A percentile compares a stretch with the other conserved stretches of the same genome.
Evolutionary conservation across 805 yeast species (phyloP).

Genomic region (Ogataea nakhonphanomensis): DNA sequence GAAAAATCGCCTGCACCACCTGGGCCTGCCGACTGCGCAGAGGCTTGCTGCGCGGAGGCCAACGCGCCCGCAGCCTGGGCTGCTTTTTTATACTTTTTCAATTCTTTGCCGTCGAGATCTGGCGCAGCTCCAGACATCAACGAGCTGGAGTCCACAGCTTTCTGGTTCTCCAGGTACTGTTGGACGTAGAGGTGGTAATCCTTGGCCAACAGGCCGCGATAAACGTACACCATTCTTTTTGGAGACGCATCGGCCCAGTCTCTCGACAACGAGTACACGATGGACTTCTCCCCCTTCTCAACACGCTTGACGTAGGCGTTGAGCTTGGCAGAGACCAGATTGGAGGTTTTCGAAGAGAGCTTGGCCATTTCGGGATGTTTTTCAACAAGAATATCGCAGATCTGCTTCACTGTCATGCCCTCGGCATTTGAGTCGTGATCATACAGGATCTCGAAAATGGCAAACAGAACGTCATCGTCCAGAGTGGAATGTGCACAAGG

Average conservation of each 20-base stretch:
- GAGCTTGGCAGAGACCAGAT: conserved; percentile 75
- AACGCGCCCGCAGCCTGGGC: conserved; percentile 14
- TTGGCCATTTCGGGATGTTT: conserved; percentile 84
- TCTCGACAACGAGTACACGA: conserved; percentile 72
- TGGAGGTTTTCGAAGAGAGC: conserved; percentile 74
- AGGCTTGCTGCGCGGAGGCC: conserved; percentile 14
- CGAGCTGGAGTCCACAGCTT: conserved; percentile 28
- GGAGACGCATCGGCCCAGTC: conserved; percentile 93
- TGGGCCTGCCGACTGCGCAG: conserved; percentile 14
- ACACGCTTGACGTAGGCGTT: conserved; percentile 84
- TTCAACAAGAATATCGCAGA: conserved; percentile 71
- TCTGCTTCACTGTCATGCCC: conserved; percentile 89
- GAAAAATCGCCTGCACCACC: conserved; percentile 12
- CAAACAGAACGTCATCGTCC: conserved; percentile 73
- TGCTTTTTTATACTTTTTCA: conserved; percentile 18
- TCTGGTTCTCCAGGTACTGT: conserved; percentile 55
- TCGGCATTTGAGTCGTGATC: conserved; percentile 65
- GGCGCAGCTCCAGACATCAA: conserved; percentile 5
- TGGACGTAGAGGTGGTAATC: conserved; percentile 73
- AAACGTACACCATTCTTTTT: conserved; percentile 83
- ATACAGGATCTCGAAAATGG: conserved; percentile 67
- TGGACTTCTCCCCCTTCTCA: conserved; percentile 73
- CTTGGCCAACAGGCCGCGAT: conserved; percentile 72
- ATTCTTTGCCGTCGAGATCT: conserved; percentile 17
- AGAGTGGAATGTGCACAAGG: conserved; percentile 66